Conservation (phyloP, 768 basidiomycete species). For the Gymnopilus dilepis region DNA sequence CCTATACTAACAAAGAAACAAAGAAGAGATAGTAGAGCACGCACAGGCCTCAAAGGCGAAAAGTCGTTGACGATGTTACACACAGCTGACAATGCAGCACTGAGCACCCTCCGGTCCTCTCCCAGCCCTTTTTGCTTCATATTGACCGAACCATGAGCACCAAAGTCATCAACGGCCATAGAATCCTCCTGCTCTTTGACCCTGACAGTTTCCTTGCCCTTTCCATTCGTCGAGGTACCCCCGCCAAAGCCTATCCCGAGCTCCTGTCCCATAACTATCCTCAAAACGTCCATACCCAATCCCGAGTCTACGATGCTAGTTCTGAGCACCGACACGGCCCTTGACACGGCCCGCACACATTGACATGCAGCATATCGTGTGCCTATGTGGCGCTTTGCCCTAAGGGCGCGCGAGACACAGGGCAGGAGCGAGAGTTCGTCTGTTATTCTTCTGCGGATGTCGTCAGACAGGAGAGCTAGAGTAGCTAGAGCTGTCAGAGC, state of each 20-base stretch:
- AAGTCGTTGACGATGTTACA: conserved; percentile 90
- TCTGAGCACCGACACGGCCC: conserved; percentile 79
- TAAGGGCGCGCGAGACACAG: conserved; percentile 27
- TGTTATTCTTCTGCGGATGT: conserved; percentile 71
- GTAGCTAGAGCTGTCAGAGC: conserved; percentile 76
- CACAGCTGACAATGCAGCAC: conserved; percentile 73
- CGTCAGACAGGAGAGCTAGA: conserved; percentile 73
- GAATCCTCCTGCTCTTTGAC: conserved; percentile 26
- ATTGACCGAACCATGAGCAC: background rate
- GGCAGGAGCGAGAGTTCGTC: conserved; percentile 57
- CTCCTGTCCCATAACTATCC: conserved; percentile 42
- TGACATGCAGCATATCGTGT: conserved; percentile 90
- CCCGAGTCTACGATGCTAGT: conserved; percentile 88
- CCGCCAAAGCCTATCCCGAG: conserved; percentile 23
- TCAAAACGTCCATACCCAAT: conserved; percentile 73
- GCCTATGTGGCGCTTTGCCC: conserved; percentile 63
- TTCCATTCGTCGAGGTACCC: conserved; percentile 14
- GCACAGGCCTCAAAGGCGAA: conserved; percentile 75
- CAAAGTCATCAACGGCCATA: conserved; percentile 15
- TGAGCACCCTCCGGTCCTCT: conserved; percentile 73
- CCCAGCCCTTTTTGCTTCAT: conserved; percentile 32
- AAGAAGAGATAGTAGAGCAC: conserved; percentile 31
- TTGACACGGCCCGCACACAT: conserved; percentile 77
- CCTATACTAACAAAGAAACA: too few species aligned
- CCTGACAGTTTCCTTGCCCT: conserved; percentile 20